These are phyloP conservation scores for Petunia axillaris DNA, from an alignment of 257 asterid genomes.

Conservation along the genomic window DNA sequence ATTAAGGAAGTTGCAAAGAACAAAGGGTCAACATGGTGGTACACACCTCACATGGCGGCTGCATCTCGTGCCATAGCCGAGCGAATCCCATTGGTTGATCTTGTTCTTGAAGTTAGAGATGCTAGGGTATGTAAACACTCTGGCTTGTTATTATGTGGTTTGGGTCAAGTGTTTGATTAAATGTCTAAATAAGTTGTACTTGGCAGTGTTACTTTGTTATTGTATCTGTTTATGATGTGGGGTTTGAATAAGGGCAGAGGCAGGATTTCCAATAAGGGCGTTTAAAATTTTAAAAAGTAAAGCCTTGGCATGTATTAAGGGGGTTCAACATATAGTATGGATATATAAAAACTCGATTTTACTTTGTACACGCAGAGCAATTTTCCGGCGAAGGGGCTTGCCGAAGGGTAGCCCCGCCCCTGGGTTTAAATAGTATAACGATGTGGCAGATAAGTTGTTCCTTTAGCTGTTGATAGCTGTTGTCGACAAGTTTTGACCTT, in stretches of 20 bases:
- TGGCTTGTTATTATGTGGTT: neutral
- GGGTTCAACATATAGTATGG: too few species aligned
- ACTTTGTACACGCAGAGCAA: too few species aligned
- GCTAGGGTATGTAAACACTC: slow-evolving; percentile 55
- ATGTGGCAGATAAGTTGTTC: neutral
- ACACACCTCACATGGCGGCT: slow-evolving; percentile 90
- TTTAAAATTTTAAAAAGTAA: too few species aligned
- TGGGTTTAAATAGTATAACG: too few species aligned
- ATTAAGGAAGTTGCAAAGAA: slow-evolving; percentile 59
- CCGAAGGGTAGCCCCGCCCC: too few species aligned
- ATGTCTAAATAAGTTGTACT: slow-evolving; percentile 26
- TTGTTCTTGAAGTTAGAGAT: slow-evolving; percentile 81
- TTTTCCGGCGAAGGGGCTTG: too few species aligned
- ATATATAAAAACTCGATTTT: too few species aligned
- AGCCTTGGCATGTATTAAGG: too few species aligned
- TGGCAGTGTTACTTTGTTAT: neutral
- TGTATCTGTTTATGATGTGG: neutral
- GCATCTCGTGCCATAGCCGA: slow-evolving; percentile 76
- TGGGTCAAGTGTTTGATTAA: slow-evolving; percentile 35
- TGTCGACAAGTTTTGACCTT: neutral
- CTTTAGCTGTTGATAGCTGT: neutral
- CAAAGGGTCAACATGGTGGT: slow-evolving; percentile 84
- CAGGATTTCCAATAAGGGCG: too few species aligned
- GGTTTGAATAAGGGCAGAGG: neutral
- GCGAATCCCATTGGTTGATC: slow-evolving; percentile 72